A percentile compares a stretch with the other conserved stretches of the same genome.
phyloP scores from a whole-genome alignment of 2,329 filamentous ascomycete genomes.

The Rhynchosporium graminicola region DNA sequence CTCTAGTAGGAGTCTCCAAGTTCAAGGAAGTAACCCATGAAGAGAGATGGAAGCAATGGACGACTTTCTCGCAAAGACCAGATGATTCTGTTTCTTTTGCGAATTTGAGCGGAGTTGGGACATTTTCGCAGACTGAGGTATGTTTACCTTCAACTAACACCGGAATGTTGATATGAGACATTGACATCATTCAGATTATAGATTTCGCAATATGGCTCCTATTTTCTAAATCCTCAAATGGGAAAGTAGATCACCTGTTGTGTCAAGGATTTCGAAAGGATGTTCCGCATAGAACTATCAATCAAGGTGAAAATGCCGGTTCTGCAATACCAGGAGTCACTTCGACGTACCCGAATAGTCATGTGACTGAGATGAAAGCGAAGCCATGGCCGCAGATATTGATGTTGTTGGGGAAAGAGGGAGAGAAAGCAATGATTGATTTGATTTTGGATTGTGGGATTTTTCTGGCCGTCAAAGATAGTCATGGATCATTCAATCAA shows the following conservation, averaged over 20 bases:
- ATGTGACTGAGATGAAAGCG: constrained; percentile 67
- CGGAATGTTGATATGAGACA: constrained; percentile 20
- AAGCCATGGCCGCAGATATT: constrained; percentile 76
- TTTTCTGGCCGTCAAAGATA: constrained; percentile 63
- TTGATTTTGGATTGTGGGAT: constrained; percentile 77
- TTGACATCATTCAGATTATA: constrained; percentile 57
- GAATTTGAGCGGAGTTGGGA: constrained; percentile 44
- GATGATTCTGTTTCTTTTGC: constrained; percentile 58
- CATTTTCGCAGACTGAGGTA: constrained; percentile 67
- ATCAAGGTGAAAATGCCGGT: constrained; percentile 36
- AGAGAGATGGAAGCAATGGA: constrained; percentile 56
- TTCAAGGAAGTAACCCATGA: constrained; percentile 33
- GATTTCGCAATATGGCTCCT: constrained; percentile 77
- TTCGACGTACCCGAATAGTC: constrained; percentile 65
- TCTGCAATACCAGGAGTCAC: constrained; percentile 66
- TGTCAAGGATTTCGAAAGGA: constrained; percentile 76
- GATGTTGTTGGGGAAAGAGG: constrained; percentile 70
- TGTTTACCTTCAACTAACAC: constrained; percentile 29
- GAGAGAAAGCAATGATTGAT: constrained; percentile 75
- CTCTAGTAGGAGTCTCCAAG: constrained; percentile 36
- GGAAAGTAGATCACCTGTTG: constrained; percentile 71
- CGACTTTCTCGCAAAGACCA: constrained; percentile 64
- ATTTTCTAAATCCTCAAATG: constrained; percentile 59
- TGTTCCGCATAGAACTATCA: constrained; percentile 26
- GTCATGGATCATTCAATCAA: constrained; percentile 71